Evolutionary conservation across 768 basidiomycete species (phyloP), one percentile per base, ranked within the genome.

Genomic region (Amanita thiersii): DNA sequence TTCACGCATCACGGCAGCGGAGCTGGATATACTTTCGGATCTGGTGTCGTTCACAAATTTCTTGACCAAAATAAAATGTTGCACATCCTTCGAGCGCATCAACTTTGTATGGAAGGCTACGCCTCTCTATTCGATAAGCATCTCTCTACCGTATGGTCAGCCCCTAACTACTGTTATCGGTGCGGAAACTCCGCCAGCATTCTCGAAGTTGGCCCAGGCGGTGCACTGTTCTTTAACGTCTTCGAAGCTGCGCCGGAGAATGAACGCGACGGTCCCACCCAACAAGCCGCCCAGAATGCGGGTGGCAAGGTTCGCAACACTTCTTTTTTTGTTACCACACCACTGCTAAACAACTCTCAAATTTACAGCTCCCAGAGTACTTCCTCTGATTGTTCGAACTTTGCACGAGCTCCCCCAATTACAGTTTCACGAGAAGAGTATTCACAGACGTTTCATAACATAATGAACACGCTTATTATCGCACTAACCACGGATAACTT

Each of bases 221-320:
- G 81, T 32, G 66, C 67, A 12, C 84, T 86, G 75, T 89, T 84
- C 61, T 98, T 98, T 62, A 99, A 98, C 52, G 96, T 98, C 25
- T 98, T 99, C 58, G 89, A 93, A 49, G 96, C 96, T 3, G 96
- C 96, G 1, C 96, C 96, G 3, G 96, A 99, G 63, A 99, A 99
- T 58, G 96, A 97, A 53, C 64, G 86, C 35, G 90, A 94, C 52
- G 90, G 90, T 3, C 90, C 91, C 1, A 77, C 56, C 47, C 84
- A 90, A 38, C 87, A 91, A 56, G 73, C 73, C 8, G 71, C 74
- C 5, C 84, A 86, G 57, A 86, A 68, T 55, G 77, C 72, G 34
- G 71, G 72, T 40, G 81, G 77, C 19, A 88, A 85, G 75, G 87
- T 86, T 49, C 40, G 62, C 31, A 14, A 44, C 45, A 42, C 33